Base-by-base conservation (phyloP, 2,329 filamentous ascomycete genomes). In the Botryotinia narcissicola region DNA sequence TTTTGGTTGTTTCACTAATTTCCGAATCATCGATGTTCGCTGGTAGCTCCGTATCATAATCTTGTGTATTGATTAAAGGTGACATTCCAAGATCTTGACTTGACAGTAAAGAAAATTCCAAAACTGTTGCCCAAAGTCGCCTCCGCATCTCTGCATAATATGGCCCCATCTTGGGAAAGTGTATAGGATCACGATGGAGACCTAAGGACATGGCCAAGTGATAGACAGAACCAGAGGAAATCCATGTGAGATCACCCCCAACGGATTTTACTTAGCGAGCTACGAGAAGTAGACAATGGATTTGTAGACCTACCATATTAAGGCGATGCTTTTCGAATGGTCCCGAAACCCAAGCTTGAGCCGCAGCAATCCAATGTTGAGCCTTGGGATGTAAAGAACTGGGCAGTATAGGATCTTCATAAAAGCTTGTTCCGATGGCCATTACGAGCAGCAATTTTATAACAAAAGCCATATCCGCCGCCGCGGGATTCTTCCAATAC, bases 141-240 rank as follows among this genome's bases (percentile, higher is more conserved):
- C 87, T 82, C 2, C 87, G 84, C 80, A 90, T 84, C 79, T 90
- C 88, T 0, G 84, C 82, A 37, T 83, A 82, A 60, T 86, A 84
- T 1, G 81, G 77, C 2, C 85, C 83, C 82, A 87, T 85, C 32
- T 83, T 82, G 16, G 83, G 82, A 9, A 89, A 83, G 72, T 84
- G 81, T 51, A 80, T 82, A 0, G 88, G 88, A 73, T 90, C 88
- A 4, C 86, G 84, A 78, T 90, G 87, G 7, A 90, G 81, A 5
- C 88, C 88, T 83, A 89, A 87, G 73, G 84, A 84, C 78, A 89
- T 86, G 71, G 87, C 88, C 22, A 84, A 84, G 10, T 87, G 83
- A 32, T 88, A 74, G 20, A 89, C 74, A 0, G 82, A 80, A 0
- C 88, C 88, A 0, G 84, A 81, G 4, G 84, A 82, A 48, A 87